Percentiles rank a stretch among this genome's conserved stretches.
phyloP scores from a whole-genome alignment of 2,329 filamentous ascomycete species.

The Neofusicoccum kwambonambiense region DNA sequence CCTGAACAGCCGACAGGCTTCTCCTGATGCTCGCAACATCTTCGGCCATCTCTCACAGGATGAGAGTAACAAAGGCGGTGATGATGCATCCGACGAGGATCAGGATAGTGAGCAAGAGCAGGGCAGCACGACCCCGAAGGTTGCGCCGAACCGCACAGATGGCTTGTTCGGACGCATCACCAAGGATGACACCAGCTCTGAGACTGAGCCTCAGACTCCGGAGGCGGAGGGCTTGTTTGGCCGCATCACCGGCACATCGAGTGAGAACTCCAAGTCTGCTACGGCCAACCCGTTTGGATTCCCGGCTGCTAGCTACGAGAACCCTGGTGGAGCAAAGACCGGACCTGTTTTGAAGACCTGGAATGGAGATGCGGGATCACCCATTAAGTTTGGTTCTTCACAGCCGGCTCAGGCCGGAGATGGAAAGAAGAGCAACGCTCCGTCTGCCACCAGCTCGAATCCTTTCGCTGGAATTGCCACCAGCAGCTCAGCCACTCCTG shows the following conservation, averaged over 20 bases:
- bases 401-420: slow-evolving; percentile 3
- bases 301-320: background rate
- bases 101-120: background rate
- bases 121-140: slow-evolving; percentile 11
- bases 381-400: slow-evolving; percentile 18
- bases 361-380: slow-evolving; percentile 13
- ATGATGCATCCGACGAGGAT: slow-evolving; percentile 11
- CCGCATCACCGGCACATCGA: slow-evolving; percentile 8
- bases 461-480: slow-evolving; percentile 26
- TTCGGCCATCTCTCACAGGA: slow-evolving; percentile 16
- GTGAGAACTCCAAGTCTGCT: background rate
- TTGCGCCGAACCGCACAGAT: background rate
- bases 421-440: background rate
- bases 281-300: slow-evolving; percentile 7
- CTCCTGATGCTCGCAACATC: slow-evolving; percentile 10
- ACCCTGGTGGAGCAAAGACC: slow-evolving; percentile 5
- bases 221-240: background rate
- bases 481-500: background rate
- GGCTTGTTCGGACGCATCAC: slow-evolving; percentile 16
- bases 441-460: slow-evolving; percentile 17
- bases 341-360: slow-evolving; percentile 15
- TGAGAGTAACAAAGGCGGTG: slow-evolving; percentile 5
- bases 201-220: background rate
- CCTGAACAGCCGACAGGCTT: slow-evolving; percentile 12
- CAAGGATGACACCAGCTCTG: background rate